These are phyloP conservation scores for Nitzschia putrida DNA, from an alignment of 108 stramenopile genomes.

Conservation along the genomic window DNA sequence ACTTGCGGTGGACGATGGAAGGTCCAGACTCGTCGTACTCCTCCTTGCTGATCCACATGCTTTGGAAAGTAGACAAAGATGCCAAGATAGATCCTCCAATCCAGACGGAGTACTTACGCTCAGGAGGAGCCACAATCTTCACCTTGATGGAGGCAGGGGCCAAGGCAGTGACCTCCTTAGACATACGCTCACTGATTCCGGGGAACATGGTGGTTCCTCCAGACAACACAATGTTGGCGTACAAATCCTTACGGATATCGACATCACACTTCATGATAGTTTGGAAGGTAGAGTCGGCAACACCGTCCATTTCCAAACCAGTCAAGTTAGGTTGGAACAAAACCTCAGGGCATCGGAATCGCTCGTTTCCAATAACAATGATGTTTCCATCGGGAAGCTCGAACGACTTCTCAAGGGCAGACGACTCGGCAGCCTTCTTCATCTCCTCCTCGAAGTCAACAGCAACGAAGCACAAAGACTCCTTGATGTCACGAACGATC, in stretches of 20 bases:
- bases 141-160: constrained; percentile 96
- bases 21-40: constrained; percentile 99
- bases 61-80: constrained; percentile 97
- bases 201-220: constrained; percentile 99
- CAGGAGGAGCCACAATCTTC: constrained; percentile 99
- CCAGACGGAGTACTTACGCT: constrained; percentile 98
- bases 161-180: constrained; percentile 96
- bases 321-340: constrained; percentile 95
- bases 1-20: constrained; percentile 98
- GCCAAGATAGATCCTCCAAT: constrained; percentile 99
- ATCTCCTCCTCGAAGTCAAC: constrained; percentile 93
- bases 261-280: constrained; percentile 99
- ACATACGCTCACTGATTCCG: constrained; percentile 98
- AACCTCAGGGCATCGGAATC: constrained; percentile 93
- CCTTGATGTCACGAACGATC: constrained; percentile 95
- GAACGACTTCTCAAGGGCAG: constrained; percentile 91
- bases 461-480: constrained; percentile 88
- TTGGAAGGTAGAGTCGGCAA: constrained; percentile 98
- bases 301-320: constrained; percentile 96
- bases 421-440: constrained; percentile 92
- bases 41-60: constrained; percentile 99
- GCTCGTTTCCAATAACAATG: constrained; percentile 92
- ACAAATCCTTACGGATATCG: constrained; percentile 97
- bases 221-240: constrained; percentile 93
- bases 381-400: constrained; percentile 94